Evolutionary conservation across 225 moss, liverwort and hornwort genomes (phyloP).

Genomic region (Polytrichum commune): DNA sequence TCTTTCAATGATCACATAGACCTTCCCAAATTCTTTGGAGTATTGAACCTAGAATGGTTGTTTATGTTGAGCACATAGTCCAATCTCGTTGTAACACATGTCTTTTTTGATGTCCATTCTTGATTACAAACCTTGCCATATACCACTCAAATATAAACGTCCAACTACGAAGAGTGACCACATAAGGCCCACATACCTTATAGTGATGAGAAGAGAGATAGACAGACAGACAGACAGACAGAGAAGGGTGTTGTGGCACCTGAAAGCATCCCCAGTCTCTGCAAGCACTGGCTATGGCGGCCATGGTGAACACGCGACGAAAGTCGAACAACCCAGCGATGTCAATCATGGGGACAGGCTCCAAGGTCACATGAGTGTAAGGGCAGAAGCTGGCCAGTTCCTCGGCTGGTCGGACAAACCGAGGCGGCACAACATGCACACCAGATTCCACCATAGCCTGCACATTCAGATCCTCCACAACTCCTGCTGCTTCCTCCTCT

Average conservation of each 20-base stretch:
- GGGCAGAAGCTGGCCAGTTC: conserved; percentile 38
- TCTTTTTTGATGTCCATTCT: too few species aligned
- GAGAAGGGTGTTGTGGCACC: conserved; percentile 11
- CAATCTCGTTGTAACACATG: too few species aligned
- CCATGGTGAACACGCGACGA: conserved; percentile 45
- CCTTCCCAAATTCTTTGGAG: too few species aligned
- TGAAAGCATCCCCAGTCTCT: conserved; percentile 57
- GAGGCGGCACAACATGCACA: conserved; percentile 18
- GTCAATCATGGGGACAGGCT: conserved; percentile 51
- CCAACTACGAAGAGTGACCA: too few species aligned
- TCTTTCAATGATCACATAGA: too few species aligned
- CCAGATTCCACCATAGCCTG: conserved; percentile 23
- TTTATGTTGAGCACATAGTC: too few species aligned
- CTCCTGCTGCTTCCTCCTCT: background rate
- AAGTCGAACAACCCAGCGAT: conserved; percentile 40
- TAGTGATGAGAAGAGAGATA: too few species aligned
- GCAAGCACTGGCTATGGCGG: conserved; percentile 51
- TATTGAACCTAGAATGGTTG: too few species aligned
- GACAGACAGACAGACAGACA: background rate
- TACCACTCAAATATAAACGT: too few species aligned
- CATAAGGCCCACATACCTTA: too few species aligned
- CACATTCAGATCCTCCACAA: conserved; percentile 13
- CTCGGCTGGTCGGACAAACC: conserved; percentile 31
- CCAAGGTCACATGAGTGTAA: conserved; percentile 26
- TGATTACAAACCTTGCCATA: too few species aligned